phyloP scores from a whole-genome alignment of 768 basidiomycete genomes.

The Kwoniella pini region DNA sequence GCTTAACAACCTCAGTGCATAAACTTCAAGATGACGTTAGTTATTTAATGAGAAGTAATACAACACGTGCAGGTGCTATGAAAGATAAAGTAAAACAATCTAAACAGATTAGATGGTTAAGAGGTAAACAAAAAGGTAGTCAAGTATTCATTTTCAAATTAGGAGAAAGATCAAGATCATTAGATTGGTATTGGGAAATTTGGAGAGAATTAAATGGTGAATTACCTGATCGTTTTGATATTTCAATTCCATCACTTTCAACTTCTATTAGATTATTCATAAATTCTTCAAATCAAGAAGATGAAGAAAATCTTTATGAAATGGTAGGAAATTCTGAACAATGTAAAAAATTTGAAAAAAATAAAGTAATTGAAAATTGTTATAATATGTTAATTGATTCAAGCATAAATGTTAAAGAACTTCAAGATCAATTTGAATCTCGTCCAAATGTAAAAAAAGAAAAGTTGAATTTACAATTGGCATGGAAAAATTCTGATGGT shows the following conservation, averaged over 20 bases:
- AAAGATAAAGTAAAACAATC: conserved; percentile 37
- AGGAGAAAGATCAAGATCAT: conserved; percentile 72
- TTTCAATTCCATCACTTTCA: conserved; percentile 69
- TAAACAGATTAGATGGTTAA: conserved; percentile 59
- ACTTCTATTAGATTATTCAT: conserved; percentile 70
- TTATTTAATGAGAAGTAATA: conserved; percentile 20
- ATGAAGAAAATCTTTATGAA: conserved; percentile 22
- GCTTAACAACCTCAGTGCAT: conserved; percentile 53
- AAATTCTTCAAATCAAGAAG: conserved; percentile 57
- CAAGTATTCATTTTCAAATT: conserved; percentile 84
- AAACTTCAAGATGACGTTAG: conserved; percentile 31
- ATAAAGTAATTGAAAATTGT: conserved; percentile 68
- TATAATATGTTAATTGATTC: conserved; percentile 62
- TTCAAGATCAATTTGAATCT: conserved; percentile 61
- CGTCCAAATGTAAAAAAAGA: conserved; percentile 56
- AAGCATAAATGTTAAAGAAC: conserved; percentile 62
- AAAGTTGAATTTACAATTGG: conserved; percentile 62
- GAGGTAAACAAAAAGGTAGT: conserved; percentile 64
- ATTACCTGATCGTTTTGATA: conserved; percentile 69
- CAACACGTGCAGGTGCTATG: conserved; percentile 42
- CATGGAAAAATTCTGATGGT: conserved; percentile 69
- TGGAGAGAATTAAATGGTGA: conserved; percentile 75
- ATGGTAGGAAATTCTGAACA: conserved; percentile 55
- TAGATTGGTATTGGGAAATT: conserved; percentile 87
- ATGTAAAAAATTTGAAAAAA: conserved; percentile 60